Evolutionary conservation across 108 stramenopile species (phyloP), one percentile per base, ranked within the genome.

Genomic region (Nannochloropsis salina): DNA sequence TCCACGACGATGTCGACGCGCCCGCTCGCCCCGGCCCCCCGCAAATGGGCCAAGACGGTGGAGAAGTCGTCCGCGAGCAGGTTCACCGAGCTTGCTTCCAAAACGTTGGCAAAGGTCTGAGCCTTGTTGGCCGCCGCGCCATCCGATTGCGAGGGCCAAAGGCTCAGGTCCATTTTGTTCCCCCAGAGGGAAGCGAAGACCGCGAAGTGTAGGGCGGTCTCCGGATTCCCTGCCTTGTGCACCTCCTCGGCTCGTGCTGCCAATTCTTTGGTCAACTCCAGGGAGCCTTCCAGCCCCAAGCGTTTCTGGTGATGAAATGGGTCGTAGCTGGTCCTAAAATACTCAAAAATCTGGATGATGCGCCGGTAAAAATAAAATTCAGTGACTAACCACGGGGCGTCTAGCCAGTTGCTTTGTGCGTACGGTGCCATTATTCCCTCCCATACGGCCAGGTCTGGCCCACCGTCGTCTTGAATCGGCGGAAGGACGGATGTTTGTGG

Each of bases 331-430:
- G 20, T 87, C 86, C 1, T 92, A 92, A 9, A 95, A 83, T 21
- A 89, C 90, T 9, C 86, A 88, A 44, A 94, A 82, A 86, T 93
- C 94, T 74, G 61, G 61, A 74, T n/a, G 61, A 97, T 89, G 12
- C 93, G 90, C 9, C 96, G 91, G 86, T 98, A 98, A 22, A 96
- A 93, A 89, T 97, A 98, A 89, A 98, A 98, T 89, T 98, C 98
- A 5, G 96, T 89, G 10, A 95, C 93, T 87, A 97, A 86, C 98
- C 98, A 98, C 9, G 98, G 98, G 9, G 98, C 96, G 43, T 94
- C 91, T 20, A 98, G 90, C 96, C 96, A 98, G 31, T 94, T 96
- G 82, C 93, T 88, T 89, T 2, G 84, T 22, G 95, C 86, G 88
- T 93, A 92, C 1, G 94, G 94, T 42, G 90, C 84, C 61, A 98